A percentile compares a stretch with the other conserved stretches of the same genome.
Evolutionary conservation across 192 early-diverging fungal species (phyloP).

Genomic region (Jimgerdemannia flammicorona): DNA sequence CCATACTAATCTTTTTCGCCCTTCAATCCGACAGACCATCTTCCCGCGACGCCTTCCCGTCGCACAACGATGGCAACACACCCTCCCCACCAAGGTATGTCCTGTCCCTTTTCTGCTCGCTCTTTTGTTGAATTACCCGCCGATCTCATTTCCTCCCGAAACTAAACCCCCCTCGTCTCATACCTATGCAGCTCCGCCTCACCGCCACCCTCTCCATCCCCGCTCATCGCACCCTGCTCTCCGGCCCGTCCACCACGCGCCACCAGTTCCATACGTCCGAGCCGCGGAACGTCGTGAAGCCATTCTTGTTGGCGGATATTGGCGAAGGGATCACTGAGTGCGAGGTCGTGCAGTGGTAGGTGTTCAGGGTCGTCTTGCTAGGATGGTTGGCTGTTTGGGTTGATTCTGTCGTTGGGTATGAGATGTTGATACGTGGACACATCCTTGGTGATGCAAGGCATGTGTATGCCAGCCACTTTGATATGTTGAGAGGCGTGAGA

Average conservation of each 20-base stretch:
- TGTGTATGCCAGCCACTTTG: no score
- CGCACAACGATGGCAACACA: neutral
- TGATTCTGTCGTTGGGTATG: no score
- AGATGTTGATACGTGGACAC: no score
- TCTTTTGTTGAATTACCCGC: neutral
- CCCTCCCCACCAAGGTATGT: neutral
- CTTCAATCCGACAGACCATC: neutral
- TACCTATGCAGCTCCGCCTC: neutral
- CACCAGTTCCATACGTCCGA: neutral
- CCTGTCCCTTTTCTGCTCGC: neutral
- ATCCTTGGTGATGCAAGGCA: neutral
- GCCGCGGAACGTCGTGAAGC: conserved; percentile 8
- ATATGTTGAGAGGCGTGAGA: no score
- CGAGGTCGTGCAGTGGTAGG: conserved; percentile 95
- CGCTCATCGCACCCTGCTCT: neutral
- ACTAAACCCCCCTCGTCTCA: neutral
- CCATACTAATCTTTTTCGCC: no score
- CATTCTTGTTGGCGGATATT: conserved; percentile 93
- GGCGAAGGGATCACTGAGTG: conserved; percentile 98
- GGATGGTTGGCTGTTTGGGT: no score
- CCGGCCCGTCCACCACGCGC: neutral
- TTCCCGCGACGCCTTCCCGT: neutral
- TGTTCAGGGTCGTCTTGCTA: neutral
- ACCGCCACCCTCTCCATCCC: neutral
- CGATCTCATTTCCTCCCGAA: neutral